Percentiles rank a stretch among this genome's conserved stretches.
Evolutionary conservation across 2,329 filamentous ascomycete genomes (phyloP).

Genomic region (Colletotrichum sojae): DNA sequence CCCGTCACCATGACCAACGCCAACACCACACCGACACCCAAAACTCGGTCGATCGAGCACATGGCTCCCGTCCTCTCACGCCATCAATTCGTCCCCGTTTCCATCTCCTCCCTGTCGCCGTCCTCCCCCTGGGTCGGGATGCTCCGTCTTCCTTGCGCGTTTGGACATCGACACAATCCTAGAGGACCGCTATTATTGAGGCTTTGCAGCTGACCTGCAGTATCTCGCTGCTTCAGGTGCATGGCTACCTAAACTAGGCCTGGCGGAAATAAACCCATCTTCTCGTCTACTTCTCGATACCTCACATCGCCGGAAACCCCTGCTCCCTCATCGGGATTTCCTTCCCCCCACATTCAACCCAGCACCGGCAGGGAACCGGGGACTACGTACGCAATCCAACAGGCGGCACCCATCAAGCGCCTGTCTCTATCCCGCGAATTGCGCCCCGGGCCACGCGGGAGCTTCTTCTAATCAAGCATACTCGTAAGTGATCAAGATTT

Average conservation of each 20-base stretch:
- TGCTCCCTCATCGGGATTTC: constrained; percentile 17
- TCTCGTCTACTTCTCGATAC: not conserved
- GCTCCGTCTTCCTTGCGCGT: not conserved
- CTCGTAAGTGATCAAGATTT: constrained; percentile 17
- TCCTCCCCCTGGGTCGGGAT: not conserved
- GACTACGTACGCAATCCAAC: constrained; percentile 29
- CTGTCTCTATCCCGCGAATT: constrained; percentile 20
- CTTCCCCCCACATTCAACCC: constrained; percentile 11
- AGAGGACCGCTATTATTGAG: constrained; percentile 18
- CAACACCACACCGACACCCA: not conserved
- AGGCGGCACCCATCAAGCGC: not conserved
- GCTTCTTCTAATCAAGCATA: constrained; percentile 35
- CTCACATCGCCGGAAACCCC: constrained; percentile 3
- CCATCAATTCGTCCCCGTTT: not conserved
- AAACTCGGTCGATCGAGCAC: not conserved
- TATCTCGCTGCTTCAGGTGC: constrained; percentile 22
- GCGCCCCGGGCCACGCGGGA: constrained; percentile 20
- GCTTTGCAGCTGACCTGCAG: constrained; percentile 17
- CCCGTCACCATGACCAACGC: not conserved
- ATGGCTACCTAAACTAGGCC: not conserved
- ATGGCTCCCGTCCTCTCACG: not conserved
- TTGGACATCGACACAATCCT: constrained; percentile 1
- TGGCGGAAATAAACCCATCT: not conserved
- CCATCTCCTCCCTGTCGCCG: no score
- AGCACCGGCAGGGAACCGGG: constrained; percentile 13